Evolutionary conservation across 2,329 filamentous ascomycete species (phyloP).

Genomic region (Aphanocladium album): DNA sequence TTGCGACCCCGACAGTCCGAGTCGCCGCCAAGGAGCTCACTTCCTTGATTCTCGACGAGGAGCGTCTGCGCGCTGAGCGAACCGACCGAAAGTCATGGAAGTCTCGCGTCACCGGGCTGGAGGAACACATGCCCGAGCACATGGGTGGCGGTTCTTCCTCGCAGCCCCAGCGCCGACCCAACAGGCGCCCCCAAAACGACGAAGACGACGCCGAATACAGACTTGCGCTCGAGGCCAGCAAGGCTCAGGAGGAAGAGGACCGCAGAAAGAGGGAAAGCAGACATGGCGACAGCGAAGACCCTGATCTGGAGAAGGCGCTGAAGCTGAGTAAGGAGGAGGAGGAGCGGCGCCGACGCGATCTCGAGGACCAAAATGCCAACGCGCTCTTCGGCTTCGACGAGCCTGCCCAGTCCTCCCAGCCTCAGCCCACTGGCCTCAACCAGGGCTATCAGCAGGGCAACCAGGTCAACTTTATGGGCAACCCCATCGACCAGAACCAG

Average conservation of each 20-base stretch:
- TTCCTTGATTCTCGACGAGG: conserved; percentile 85
- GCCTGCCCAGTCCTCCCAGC: conserved; percentile 53
- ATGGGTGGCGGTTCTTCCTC: conserved; percentile 31
- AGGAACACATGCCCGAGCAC: conserved; percentile 62
- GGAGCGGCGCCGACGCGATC: conserved; percentile 76
- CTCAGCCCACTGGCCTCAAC: conserved; percentile 85
- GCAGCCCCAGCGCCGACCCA: conserved; percentile 38
- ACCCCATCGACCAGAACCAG: conserved; percentile 76
- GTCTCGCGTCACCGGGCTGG: conserved; percentile 87
- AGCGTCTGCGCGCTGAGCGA: conserved; percentile 82
- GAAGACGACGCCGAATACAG: conserved; percentile 89
- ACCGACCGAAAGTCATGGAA: conserved; percentile 95
- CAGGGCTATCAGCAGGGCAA: conserved; percentile 97
- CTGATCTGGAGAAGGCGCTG: conserved; percentile 91
- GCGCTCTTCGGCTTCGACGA: conserved; percentile 80
- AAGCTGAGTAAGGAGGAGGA: conserved; percentile 94
- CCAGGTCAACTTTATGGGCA: conserved; percentile 95
- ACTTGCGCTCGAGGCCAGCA: conserved; percentile 90
- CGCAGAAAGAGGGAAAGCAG: conserved; percentile 64
- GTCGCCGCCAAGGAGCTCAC: conserved; percentile 96
- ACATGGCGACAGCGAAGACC: conserved; percentile 61
- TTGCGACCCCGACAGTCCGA: conserved; percentile 58
- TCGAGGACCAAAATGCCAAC: conserved; percentile 79
- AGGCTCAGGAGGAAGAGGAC: conserved; percentile 91
- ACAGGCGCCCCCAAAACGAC: conserved; percentile 51